A percentile compares a stretch with the other conserved stretches of the same genome.
Conservation (phyloP, 305 asterid genomes). For the Plantago coronopus region DNA sequence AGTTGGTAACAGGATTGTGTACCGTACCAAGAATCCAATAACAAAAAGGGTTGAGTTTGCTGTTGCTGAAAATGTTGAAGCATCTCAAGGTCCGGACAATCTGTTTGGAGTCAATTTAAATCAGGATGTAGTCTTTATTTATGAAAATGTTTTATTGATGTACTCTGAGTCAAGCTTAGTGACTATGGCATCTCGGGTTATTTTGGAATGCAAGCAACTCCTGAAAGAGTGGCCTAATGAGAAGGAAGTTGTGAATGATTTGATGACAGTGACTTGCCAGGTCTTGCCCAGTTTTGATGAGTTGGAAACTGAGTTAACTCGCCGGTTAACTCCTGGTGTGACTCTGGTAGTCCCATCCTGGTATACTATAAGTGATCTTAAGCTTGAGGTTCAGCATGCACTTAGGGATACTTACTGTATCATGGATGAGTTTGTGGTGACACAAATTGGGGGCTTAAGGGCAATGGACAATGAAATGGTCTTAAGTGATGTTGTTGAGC, state of each 20-base stretch:
- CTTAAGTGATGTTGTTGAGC: slow-evolving; percentile 28
- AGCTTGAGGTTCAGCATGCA: slow-evolving; percentile 48
- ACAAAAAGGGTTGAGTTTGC: slow-evolving; percentile 46
- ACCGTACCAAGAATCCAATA: slow-evolving; percentile 38
- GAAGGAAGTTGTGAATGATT: slow-evolving; percentile 18
- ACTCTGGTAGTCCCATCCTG: slow-evolving; percentile 43
- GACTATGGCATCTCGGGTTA: slow-evolving; percentile 25
- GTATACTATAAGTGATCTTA: slow-evolving; percentile 47
- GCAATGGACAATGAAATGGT: slow-evolving; percentile 46
- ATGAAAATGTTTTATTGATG: slow-evolving; percentile 39
- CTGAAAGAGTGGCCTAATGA: slow-evolving; percentile 48
- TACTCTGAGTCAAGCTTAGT: slow-evolving; percentile 32
- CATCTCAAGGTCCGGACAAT: slow-evolving; percentile 14
- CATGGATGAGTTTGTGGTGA: slow-evolving; percentile 58
- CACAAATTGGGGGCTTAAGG: slow-evolving; percentile 63
- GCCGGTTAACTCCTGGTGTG: slow-evolving; percentile 65
- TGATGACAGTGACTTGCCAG: slow-evolving; percentile 47
- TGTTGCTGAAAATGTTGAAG: slow-evolving; percentile 28
- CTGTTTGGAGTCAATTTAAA: slow-evolving; percentile 25
- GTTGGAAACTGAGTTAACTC: slow-evolving; percentile 47
- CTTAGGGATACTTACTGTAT: slow-evolving; percentile 66
- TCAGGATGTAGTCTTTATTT: slow-evolving; percentile 47
- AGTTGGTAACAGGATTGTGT: slow-evolving; percentile 38
- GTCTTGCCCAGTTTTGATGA: slow-evolving; percentile 74
- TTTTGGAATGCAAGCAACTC: slow-evolving; percentile 40